These are phyloP conservation scores for Sodiomyces alkalinus DNA, from an alignment of 2,329 filamentous ascomycete genomes.

Conservation along the genomic window DNA sequence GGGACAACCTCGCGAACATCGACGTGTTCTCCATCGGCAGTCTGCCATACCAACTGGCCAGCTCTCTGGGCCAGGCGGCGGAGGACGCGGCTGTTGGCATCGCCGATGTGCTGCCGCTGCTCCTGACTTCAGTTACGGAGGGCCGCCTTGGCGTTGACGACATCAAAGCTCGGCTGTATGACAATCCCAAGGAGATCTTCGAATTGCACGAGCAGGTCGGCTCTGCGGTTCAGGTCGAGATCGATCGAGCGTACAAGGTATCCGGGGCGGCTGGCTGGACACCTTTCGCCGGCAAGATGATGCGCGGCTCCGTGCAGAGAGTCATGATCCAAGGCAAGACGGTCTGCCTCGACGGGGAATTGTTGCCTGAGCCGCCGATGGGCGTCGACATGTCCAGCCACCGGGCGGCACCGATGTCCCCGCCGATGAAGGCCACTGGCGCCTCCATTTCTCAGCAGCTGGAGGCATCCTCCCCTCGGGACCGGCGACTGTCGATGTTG, in stretches of 20 bases:
- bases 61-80: slow-evolving; percentile 32
- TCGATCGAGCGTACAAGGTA: slow-evolving; percentile 54
- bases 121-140: slow-evolving; percentile 62
- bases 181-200: slow-evolving; percentile 69
- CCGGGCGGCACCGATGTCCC: slow-evolving; percentile 38
- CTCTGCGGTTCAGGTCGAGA: slow-evolving; percentile 58
- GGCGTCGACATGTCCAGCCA: slow-evolving; percentile 68
- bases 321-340: slow-evolving; percentile 64
- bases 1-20: slow-evolving; percentile 57
- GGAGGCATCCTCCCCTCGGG: slow-evolving; percentile 22
- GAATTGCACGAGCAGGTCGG: slow-evolving; percentile 69
- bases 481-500: slow-evolving; percentile 16
- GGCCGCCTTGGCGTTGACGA: slow-evolving; percentile 61
- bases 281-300: slow-evolving; percentile 52
- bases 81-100: slow-evolving; percentile 54
- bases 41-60: slow-evolving; percentile 60
- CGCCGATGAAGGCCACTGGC: slow-evolving; percentile 37
- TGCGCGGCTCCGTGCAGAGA: slow-evolving; percentile 57
- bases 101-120: slow-evolving; percentile 55
- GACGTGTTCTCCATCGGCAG: slow-evolving; percentile 71
- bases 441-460: slow-evolving; percentile 18
- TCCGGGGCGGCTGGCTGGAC: slow-evolving; percentile 43
- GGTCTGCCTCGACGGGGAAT: slow-evolving; percentile 57
- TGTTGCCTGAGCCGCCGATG: slow-evolving; percentile 37
- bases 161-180: slow-evolving; percentile 54